These are phyloP conservation scores for Leishmania martiniquensis DNA, from an alignment of 208 protist species.

Conservation along the genomic window DNA sequence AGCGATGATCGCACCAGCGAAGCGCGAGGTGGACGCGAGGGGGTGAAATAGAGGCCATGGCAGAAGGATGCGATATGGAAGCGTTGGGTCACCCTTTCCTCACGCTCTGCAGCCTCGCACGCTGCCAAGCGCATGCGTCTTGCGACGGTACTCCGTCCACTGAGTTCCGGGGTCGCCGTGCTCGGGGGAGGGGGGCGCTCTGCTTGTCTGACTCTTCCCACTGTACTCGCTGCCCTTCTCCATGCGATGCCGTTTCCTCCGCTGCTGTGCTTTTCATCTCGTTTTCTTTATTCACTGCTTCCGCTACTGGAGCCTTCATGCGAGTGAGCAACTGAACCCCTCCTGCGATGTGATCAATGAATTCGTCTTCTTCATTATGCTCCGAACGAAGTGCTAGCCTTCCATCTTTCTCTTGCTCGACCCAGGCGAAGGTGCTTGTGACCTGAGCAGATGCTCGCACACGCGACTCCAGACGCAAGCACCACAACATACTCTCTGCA, in stretches of 20 bases:
- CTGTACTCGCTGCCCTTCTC: background rate
- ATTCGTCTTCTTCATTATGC: background rate
- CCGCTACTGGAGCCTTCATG: background rate
- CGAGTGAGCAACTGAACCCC: background rate
- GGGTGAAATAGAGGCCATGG: background rate
- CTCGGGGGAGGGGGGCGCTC: background rate
- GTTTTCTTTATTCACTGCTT: background rate
- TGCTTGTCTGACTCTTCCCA: background rate
- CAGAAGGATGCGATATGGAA: background rate
- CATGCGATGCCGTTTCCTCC: background rate
- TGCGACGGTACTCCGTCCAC: background rate
- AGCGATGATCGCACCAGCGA: background rate
- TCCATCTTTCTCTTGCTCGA: background rate
- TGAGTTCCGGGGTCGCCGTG: background rate
- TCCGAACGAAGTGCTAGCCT: background rate
- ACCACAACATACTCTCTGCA: background rate
- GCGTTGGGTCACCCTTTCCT: background rate
- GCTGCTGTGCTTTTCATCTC: too few relatives aligned
- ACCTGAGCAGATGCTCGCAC: background rate
- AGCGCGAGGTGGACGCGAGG: background rate
- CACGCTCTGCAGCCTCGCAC: background rate
- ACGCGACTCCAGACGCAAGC: background rate
- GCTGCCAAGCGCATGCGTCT: background rate
- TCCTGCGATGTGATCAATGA: background rate
- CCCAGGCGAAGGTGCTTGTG: background rate